phyloP scores from a whole-genome alignment of 768 basidiomycete genomes.

The Amanita subjunquillea region DNA sequence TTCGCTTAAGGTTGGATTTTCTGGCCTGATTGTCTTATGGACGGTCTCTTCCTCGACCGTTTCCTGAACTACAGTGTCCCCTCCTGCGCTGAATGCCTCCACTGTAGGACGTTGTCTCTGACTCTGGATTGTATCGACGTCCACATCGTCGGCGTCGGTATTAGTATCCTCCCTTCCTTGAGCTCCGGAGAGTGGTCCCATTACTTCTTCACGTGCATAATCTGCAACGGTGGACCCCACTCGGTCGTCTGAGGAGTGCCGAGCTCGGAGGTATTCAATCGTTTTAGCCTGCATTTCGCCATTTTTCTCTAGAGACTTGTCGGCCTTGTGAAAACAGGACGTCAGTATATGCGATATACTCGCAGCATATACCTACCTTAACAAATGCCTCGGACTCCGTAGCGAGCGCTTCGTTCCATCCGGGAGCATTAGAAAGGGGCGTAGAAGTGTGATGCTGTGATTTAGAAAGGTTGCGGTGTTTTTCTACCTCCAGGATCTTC shows the following conservation, averaged over 20 bases:
- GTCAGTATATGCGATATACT: background rate
- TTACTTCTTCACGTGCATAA: slow-evolving; percentile 32
- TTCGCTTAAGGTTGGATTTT: slow-evolving; percentile 3
- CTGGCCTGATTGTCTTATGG: background rate
- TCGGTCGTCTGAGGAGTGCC: slow-evolving; percentile 24
- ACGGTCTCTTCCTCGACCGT: background rate
- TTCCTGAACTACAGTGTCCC: background rate
- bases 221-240: slow-evolving; percentile 22
- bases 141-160: background rate
- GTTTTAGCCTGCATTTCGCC: slow-evolving; percentile 30
- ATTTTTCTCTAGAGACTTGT: slow-evolving; percentile 19
- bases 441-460: slow-evolving; percentile 36
- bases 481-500: slow-evolving; percentile 43
- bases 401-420: slow-evolving; percentile 65
- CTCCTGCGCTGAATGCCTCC: slow-evolving; percentile 3
- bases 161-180: slow-evolving; percentile 17
- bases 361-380: slow-evolving; percentile 31
- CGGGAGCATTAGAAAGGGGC: slow-evolving; percentile 45
- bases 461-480: slow-evolving; percentile 35
- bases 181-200: slow-evolving; percentile 31
- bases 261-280: slow-evolving; percentile 28
- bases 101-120: background rate
- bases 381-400: slow-evolving; percentile 53
- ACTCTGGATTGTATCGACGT: background rate
- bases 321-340: slow-evolving; percentile 22